Evolutionary conservation across 257 asterid genomes (phyloP), one percentile per base, ranked within the genome.

Genomic region (Solanum bulbocastanum): DNA sequence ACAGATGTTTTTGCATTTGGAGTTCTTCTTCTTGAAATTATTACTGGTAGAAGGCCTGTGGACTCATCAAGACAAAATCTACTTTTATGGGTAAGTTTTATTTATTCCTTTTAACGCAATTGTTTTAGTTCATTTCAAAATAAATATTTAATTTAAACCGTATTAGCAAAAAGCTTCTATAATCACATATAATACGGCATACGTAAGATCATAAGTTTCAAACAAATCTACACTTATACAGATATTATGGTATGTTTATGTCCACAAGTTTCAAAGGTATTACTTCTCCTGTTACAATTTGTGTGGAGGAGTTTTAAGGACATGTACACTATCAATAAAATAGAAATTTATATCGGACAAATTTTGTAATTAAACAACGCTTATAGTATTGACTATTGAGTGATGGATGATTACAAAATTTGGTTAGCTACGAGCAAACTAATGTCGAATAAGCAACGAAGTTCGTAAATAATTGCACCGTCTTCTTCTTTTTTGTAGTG

Each of bases 1-100:
- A 95, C 94, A 0, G 99, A 96, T 86, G 90, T 94, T 86, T 96
- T 92, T 86, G 98, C 99, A 27, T 93, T 96, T 72, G 99, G 98
- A 35, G 89, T 96, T 36, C 98, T 96, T n/a, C 94, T 96, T 27
- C 79, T 95, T 9, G 99, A 96, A 88, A 95, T 95, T n/a, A 66
- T 95, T 32, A 96, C 98, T 27, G 99, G 99, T 11, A 91, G 98
- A 66, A 89, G 91, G 78, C 98, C 99, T 8, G 94, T 96, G 8
- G 96, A 96, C 44, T 87, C 96, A 32, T 60, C 95, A 13, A 85
- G 88, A 37, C 94, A 93, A 84, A 92, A 91, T 87, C 89, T 96
- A 30, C 97, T 96, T 87, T 69, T 95, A 35, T 96, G 99, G 99
- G 99, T 94, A 93, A 16, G 78, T 71, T 71, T 14, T 13, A 13